These are phyloP conservation scores for Vigna mungo DNA, from an alignment of 306 rosid genomes.

Conservation along the genomic window DNA sequence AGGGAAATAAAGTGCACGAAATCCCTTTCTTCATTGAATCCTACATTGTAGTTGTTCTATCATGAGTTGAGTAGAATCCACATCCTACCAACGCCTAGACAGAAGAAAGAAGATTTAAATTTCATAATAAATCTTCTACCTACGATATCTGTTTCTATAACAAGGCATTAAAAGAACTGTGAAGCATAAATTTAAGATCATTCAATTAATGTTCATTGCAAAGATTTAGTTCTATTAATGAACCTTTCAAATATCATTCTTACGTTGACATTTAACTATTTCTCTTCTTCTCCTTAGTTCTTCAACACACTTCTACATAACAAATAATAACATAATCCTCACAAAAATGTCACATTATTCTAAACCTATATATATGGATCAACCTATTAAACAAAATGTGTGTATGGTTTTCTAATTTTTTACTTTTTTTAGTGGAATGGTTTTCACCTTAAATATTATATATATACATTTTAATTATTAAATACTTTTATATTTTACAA, in stretches of 20 bases:
- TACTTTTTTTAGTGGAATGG: no score
- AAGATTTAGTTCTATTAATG: slow-evolving; percentile 15
- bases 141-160: slow-evolving; percentile 43
- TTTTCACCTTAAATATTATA: no score
- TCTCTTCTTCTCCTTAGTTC: no score
- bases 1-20: slow-evolving; percentile 21
- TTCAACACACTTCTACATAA: no score
- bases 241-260: slow-evolving; percentile 22
- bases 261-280: not conserved
- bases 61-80: not conserved
- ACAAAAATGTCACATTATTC: no score
- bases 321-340: no score
- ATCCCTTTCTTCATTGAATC: slow-evolving; percentile 36
- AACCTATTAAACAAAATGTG: no score
- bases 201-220: slow-evolving; percentile 30
- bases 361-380: no score
- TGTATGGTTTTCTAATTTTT: no score
- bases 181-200: slow-evolving; percentile 18
- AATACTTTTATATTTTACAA: no score
- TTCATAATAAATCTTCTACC: slow-evolving; percentile 51
- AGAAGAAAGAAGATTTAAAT: slow-evolving; percentile 39
- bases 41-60: slow-evolving; percentile 32
- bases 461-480: no score
- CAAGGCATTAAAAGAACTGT: slow-evolving; percentile 50
- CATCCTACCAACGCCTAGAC: slow-evolving; percentile 35